A percentile compares a stretch with the other conserved stretches of the same genome.
Conservation (phyloP, 78 protist genomes). For the Cavenderia fasciculata region DNA sequence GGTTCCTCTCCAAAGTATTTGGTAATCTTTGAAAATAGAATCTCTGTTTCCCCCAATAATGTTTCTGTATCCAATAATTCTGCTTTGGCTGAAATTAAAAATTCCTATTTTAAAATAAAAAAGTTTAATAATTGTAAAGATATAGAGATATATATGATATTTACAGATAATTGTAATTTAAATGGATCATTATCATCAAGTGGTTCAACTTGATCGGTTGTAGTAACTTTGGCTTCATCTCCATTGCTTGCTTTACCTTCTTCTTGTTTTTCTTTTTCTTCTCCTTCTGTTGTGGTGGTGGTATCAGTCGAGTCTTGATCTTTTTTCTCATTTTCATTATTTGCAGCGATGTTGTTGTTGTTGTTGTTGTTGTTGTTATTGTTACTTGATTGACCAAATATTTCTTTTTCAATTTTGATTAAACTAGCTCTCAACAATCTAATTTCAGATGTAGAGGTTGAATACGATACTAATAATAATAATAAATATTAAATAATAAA, state of each 20-base stretch:
- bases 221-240: no score
- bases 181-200: conserved; percentile 65
- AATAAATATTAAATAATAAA: neutral
- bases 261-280: neutral
- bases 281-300: neutral
- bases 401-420: conserved; percentile 28
- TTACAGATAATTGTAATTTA: conserved; percentile 34
- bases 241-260: neutral
- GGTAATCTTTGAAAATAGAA: conserved; percentile 1
- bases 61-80: conserved; percentile 53
- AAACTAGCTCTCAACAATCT: conserved; percentile 38
- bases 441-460: conserved; percentile 40
- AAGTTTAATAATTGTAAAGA: neutral
- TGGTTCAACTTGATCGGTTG: neutral
- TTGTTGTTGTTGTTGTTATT: no score
- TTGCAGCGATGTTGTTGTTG: neutral
- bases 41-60: conserved; percentile 31
- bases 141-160: neutral
- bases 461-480: conserved; percentile 10
- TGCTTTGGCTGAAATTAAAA: conserved; percentile 54
- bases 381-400: neutral
- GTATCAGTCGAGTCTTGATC: neutral
- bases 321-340: neutral
- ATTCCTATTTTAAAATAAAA: conserved; percentile 3
- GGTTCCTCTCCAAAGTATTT: conserved; percentile 70